Evolutionary conservation across 202 grass and related monocot genomes (phyloP).

Genomic region (Hordeum pubiflorum): DNA sequence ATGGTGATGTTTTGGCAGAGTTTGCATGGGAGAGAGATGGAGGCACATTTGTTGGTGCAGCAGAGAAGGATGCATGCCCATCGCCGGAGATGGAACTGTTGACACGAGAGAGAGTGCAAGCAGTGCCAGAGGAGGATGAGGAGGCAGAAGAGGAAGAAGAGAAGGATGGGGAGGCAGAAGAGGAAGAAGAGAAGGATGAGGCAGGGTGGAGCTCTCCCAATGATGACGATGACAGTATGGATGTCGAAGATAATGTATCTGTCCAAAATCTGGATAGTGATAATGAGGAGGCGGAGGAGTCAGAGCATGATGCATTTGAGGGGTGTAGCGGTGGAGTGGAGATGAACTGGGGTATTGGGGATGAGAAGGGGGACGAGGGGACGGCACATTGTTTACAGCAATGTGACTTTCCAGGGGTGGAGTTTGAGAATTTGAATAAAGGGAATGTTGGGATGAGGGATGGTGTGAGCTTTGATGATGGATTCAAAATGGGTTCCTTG

Average conservation of each 20-base stretch:
- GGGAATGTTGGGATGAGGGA: slow-evolving; percentile 39
- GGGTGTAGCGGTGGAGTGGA: slow-evolving; percentile 32
- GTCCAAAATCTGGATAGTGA: slow-evolving; percentile 40
- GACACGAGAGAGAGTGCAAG: slow-evolving; percentile 25
- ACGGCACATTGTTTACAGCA: slow-evolving; percentile 39
- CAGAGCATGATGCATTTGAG: slow-evolving; percentile 41
- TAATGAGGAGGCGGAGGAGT: slow-evolving; percentile 36
- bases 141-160: background rate
- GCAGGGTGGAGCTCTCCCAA: slow-evolving; percentile 26
- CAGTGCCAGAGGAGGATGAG: slow-evolving; percentile 19
- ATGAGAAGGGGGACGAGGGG: slow-evolving; percentile 34
- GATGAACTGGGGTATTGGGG: slow-evolving; percentile 44
- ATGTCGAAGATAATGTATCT: slow-evolving; percentile 27
- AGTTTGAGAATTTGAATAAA: slow-evolving; percentile 91
- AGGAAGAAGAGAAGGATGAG: slow-evolving; percentile 27
- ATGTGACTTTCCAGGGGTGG: slow-evolving; percentile 45
- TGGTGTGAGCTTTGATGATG: slow-evolving; percentile 44
- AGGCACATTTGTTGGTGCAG: background rate
- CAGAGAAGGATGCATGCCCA: slow-evolving; percentile 5
- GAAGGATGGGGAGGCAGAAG: background rate
- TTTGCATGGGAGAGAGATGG: background rate
- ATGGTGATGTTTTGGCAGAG: background rate
- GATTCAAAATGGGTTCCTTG: slow-evolving; percentile 49
- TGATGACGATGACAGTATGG: slow-evolving; percentile 33
- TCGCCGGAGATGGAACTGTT: background rate